phyloP scores from a whole-genome alignment of 2,329 filamentous ascomycete genomes.

The Diaporthe citri region DNA sequence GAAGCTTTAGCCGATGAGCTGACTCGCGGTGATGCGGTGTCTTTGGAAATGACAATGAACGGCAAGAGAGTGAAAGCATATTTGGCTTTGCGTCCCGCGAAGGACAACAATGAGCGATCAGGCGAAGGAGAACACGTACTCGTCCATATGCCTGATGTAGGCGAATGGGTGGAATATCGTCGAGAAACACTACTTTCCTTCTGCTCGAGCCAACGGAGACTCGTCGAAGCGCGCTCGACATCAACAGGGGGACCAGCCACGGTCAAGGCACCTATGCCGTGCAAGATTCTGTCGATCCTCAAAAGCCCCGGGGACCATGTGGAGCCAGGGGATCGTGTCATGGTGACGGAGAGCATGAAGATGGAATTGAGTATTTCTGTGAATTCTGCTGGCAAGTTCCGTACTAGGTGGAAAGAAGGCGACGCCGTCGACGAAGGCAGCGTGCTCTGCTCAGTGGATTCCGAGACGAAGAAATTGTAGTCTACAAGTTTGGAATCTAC shows the following conservation, averaged over 20 bases:
- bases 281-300: conserved; percentile 1
- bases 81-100: background rate
- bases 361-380: background rate
- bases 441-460: background rate
- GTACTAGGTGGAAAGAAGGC: background rate
- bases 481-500: background rate
- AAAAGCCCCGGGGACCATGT: background rate
- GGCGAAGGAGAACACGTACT: background rate
- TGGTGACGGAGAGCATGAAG: conserved; percentile 4
- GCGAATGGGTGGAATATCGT: background rate
- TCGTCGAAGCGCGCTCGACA: background rate
- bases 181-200: background rate
- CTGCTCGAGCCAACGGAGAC: background rate
- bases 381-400: background rate
- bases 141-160: background rate
- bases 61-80: background rate
- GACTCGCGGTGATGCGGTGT: background rate
- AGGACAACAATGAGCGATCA: background rate
- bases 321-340: background rate
- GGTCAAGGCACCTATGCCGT: background rate
- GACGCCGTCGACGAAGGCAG: background rate
- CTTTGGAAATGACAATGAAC: background rate
- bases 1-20: background rate
- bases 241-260: background rate
- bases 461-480: background rate